Percentiles rank a stretch among this genome's conserved stretches.
Conservation (phyloP, 73 alveolate species). For the Tetrahymena elliotti region DNA sequence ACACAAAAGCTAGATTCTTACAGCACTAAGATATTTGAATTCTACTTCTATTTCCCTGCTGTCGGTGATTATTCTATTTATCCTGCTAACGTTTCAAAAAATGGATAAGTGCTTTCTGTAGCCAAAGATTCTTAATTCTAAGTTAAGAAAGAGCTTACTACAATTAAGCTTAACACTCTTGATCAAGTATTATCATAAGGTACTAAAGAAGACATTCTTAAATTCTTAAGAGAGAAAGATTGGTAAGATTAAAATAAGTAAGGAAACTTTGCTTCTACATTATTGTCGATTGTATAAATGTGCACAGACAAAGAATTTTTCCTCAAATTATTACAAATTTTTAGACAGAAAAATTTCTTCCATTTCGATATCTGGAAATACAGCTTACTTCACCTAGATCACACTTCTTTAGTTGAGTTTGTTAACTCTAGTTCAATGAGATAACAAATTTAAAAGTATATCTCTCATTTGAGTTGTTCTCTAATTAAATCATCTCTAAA, state of each 20-base stretch:
- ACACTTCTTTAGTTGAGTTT: conserved; percentile 59
- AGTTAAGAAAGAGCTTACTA: conserved; percentile 43
- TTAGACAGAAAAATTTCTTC: conserved; percentile 57
- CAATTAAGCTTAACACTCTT: conserved; percentile 43
- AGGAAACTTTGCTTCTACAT: conserved; percentile 41
- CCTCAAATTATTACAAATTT: conserved; percentile 46
- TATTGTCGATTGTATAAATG: conserved; percentile 44
- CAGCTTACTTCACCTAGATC: conserved; percentile 74
- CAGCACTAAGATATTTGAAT: conserved; percentile 60
- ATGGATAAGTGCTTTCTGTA: conserved; percentile 67
- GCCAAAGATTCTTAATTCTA: conserved; percentile 45
- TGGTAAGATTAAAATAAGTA: conserved; percentile 25
- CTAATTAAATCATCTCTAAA: conserved; percentile 29
- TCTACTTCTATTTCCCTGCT: conserved; percentile 88
- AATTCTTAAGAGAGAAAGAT: conserved; percentile 52
- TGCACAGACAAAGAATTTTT: conserved; percentile 66
- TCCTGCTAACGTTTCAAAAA: conserved; percentile 75
- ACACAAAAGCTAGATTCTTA: conserved; percentile 51
- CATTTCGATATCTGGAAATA: conserved; percentile 64
- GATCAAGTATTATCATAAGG: conserved; percentile 55
- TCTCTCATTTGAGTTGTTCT: conserved; percentile 6
- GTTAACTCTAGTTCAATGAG: neutral
- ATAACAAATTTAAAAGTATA: conserved; percentile 3
- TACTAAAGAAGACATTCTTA: conserved; percentile 52
- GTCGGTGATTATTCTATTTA: conserved; percentile 69